phyloP scores from a whole-genome alignment of 2,329 filamentous ascomycete species.

The Phialophora expanda region DNA sequence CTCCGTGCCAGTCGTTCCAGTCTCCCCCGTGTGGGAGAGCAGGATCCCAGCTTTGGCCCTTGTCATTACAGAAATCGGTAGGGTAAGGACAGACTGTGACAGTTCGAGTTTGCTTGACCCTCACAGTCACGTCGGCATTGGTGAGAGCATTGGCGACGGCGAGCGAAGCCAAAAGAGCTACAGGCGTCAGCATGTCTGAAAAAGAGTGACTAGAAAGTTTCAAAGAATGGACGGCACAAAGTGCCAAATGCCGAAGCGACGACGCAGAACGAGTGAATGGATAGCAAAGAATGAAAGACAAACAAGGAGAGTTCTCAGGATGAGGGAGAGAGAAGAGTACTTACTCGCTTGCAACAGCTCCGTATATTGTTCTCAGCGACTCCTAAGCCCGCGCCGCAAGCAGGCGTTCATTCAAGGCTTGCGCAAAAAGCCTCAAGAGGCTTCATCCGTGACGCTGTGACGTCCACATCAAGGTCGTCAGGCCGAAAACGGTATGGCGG shows the following conservation, averaged over 20 bases:
- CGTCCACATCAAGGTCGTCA: constrained; percentile 8
- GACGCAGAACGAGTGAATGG: not conserved
- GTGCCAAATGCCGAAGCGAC: constrained; percentile 4
- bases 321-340: not conserved
- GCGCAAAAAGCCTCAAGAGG: constrained; percentile 1
- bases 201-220: constrained; percentile 15
- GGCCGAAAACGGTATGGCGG: not conserved
- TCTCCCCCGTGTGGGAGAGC: not conserved
- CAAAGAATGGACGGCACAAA: constrained; percentile 18
- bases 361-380: not conserved
- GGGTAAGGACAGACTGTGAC: constrained; percentile 14
- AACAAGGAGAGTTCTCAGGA: not conserved
- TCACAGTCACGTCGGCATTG: constrained; percentile 11
- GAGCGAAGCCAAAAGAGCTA: constrained; percentile 12
- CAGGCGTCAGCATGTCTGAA: constrained; percentile 7
- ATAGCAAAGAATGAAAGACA: not conserved
- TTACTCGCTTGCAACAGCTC: not conserved
- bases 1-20: constrained; percentile 5
- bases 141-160: constrained; percentile 5
- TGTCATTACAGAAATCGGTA: constrained; percentile 10
- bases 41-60: constrained; percentile 11
- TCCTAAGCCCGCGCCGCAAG: not conserved
- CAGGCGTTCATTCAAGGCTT: not conserved
- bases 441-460: not conserved
- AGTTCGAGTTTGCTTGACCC: constrained; percentile 17